These are phyloP conservation scores for Hemerocallis citrina DNA, from an alignment of 106 monocot species.

Conservation along the genomic window DNA sequence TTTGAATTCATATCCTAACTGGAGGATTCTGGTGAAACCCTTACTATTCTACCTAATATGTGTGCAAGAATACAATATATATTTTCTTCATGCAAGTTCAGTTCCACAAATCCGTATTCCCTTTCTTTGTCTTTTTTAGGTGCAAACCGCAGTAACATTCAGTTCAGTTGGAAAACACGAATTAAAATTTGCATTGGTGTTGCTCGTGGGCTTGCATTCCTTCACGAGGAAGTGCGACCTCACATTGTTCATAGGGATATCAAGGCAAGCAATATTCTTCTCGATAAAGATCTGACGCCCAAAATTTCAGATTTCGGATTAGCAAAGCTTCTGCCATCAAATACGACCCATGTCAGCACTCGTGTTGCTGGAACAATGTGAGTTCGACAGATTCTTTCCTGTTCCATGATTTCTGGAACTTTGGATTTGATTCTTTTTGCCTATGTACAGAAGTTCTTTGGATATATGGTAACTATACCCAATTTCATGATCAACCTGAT, in stretches of 20 bases:
- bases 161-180: slow-evolving; percentile 58
- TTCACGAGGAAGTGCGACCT: slow-evolving; percentile 55
- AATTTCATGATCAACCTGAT: too few relatives aligned
- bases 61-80: background rate
- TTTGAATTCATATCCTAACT: too few relatives aligned
- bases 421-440: too few relatives aligned
- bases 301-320: slow-evolving; percentile 83
- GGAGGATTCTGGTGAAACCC: too few relatives aligned
- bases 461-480: too few relatives aligned
- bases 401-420: background rate
- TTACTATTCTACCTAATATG: background rate
- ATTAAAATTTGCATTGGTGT: slow-evolving; percentile 53
- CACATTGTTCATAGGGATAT: slow-evolving; percentile 69
- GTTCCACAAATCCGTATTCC: background rate
- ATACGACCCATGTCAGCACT: slow-evolving; percentile 69
- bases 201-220: slow-evolving; percentile 65
- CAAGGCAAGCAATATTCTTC: slow-evolving; percentile 75
- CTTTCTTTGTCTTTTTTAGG: slow-evolving; percentile 20
- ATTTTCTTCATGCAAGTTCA: background rate
- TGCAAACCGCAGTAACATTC: slow-evolving; percentile 28
- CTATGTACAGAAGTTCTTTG: too few relatives aligned
- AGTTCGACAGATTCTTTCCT: slow-evolving; percentile 4
- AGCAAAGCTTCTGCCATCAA: slow-evolving; percentile 61
- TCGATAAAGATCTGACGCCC: slow-evolving; percentile 54
- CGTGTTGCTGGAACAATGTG: slow-evolving; percentile 71